These are phyloP conservation scores for Aspergillus uvarum DNA, from an alignment of 2,329 filamentous ascomycete species.

Conservation along the genomic window DNA sequence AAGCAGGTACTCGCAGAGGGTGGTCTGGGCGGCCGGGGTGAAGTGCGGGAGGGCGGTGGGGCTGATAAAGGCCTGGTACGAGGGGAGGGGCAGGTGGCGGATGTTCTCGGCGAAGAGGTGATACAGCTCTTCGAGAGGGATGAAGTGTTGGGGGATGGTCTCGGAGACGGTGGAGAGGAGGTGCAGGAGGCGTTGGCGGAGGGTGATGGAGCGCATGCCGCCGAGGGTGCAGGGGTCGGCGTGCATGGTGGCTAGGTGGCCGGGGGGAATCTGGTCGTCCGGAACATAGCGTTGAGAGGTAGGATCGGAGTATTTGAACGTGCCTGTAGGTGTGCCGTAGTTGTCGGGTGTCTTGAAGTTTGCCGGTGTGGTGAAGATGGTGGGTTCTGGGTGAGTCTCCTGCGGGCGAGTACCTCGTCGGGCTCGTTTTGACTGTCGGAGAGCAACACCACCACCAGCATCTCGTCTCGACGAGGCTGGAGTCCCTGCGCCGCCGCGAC, in stretches of 20 bases:
- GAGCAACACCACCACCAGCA: background rate
- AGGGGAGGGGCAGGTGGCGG: slow-evolving; percentile 44
- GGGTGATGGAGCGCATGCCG: slow-evolving; percentile 38
- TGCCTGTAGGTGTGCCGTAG: slow-evolving; percentile 1
- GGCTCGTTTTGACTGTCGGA: slow-evolving; percentile 35
- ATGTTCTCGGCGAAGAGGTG: slow-evolving; percentile 49
- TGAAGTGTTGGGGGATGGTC: slow-evolving; percentile 36
- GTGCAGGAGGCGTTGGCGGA: slow-evolving; percentile 48
- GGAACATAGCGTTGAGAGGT: background rate
- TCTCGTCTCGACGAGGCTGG: background rate
- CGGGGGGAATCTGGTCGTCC: slow-evolving; percentile 12
- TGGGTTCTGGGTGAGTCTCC: background rate
- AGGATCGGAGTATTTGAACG: slow-evolving; percentile 2
- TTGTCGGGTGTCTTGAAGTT: background rate
- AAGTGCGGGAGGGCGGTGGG: slow-evolving; percentile 46
- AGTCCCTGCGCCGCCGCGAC: background rate
- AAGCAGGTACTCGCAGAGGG: slow-evolving; percentile 56
- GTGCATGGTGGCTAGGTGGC: slow-evolving; percentile 10
- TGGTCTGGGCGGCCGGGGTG: slow-evolving; percentile 43
- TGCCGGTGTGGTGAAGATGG: background rate
- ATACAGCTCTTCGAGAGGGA: slow-evolving; percentile 41
- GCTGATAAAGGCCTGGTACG: slow-evolving; percentile 48
- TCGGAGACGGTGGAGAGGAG: slow-evolving; percentile 43
- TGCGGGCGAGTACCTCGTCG: slow-evolving; percentile 25
- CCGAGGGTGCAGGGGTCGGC: slow-evolving; percentile 36